phyloP scores from a whole-genome alignment of 2,329 filamentous ascomycete genomes.

The Colletotrichum magnum region DNA sequence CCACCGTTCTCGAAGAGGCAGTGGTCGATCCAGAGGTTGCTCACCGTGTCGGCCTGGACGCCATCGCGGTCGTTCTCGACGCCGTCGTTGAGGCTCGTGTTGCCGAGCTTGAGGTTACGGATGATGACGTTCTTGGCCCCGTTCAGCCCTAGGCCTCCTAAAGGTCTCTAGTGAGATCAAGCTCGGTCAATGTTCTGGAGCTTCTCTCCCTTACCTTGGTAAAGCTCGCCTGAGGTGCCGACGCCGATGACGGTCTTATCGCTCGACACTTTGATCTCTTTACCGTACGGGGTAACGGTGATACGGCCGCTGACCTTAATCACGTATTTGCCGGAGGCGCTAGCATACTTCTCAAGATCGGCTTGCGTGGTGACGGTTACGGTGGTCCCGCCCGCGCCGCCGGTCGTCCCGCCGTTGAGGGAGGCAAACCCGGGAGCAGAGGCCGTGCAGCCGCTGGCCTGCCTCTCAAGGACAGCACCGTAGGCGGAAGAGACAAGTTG shows the following conservation, averaged over 20 bases:
- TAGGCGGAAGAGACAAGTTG: background rate
- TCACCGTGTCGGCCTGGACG: conserved; percentile 38
- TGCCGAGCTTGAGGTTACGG: conserved; percentile 41
- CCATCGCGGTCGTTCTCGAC: conserved; percentile 37
- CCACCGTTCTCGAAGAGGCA: conserved; percentile 39
- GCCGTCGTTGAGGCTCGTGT: conserved; percentile 23
- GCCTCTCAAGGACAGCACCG: conserved; percentile 5
- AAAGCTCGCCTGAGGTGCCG: conserved; percentile 35
- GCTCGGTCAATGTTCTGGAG: background rate
- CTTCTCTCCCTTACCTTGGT: conserved; percentile 5
- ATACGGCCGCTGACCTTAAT: conserved; percentile 45
- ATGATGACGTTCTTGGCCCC: conserved; percentile 42
- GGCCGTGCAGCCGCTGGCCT: conserved; percentile 7
- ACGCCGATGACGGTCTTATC: conserved; percentile 44
- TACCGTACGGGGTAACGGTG: conserved; percentile 43
- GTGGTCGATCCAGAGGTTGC: conserved; percentile 43
- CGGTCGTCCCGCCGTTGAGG: conserved; percentile 45
- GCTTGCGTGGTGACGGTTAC: conserved; percentile 43
- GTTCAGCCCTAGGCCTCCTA: conserved; percentile 40
- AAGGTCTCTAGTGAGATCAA: background rate
- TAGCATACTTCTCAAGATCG: conserved; percentile 45
- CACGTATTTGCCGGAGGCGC: conserved; percentile 42
- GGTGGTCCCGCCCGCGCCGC: conserved; percentile 42
- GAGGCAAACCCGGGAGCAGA: conserved; percentile 45
- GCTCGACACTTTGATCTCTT: conserved; percentile 42